Conservation (phyloP, 2,329 filamentous ascomycete genomes). For the Verruconis gallopava region DNA sequence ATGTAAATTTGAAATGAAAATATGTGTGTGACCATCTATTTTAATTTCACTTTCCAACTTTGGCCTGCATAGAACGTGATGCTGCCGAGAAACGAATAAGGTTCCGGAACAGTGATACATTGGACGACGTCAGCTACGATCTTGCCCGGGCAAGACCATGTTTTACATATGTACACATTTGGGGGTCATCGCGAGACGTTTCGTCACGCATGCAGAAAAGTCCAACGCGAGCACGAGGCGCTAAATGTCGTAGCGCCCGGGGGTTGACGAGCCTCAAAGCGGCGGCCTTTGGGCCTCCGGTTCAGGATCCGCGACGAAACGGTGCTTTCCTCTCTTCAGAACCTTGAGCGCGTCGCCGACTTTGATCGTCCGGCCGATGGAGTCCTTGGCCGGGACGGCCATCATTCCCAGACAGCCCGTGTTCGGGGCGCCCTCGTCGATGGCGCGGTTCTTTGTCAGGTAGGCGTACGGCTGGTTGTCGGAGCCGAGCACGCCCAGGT, state of each 20-base stretch:
- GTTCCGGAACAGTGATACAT: no score
- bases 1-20: no score
- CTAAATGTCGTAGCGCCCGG: not conserved
- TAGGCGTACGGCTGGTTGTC: conserved; percentile 44
- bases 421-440: conserved; percentile 45
- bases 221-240: not conserved
- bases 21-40: no score
- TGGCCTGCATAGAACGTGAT: no score
- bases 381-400: conserved; percentile 38
- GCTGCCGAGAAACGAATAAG: no score
- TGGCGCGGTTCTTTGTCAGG: conserved; percentile 43
- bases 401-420: conserved; percentile 51
- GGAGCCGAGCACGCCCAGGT: conserved; percentile 42
- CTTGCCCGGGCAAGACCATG: no score
- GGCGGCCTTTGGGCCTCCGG: conserved; percentile 3
- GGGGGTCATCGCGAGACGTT: no score
- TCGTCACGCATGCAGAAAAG: no score
- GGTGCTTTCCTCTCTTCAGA: conserved; percentile 21
- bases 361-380: conserved; percentile 14
- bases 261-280: not conserved
- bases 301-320: conserved; percentile 10
- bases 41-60: no score
- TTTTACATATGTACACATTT: no score
- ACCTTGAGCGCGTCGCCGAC: conserved; percentile 23
- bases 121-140: no score